Evolutionary conservation across 2,329 filamentous ascomycete genomes (phyloP).

Genomic region (Apiospora arundinis): DNA sequence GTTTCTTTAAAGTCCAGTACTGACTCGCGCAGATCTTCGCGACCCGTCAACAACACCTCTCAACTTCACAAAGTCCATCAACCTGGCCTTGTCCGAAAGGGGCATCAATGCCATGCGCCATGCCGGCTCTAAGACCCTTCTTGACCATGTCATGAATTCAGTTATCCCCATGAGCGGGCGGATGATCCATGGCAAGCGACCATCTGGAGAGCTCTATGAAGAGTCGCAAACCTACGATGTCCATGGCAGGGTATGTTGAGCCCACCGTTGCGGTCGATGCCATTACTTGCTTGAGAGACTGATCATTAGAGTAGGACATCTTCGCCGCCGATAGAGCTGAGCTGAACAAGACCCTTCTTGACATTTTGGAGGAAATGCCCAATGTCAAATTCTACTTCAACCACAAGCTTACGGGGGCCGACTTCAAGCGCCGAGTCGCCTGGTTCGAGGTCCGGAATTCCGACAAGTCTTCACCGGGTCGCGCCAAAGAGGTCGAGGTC

Average conservation of each 20-base stretch:
- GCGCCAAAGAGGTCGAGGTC: constrained; percentile 77
- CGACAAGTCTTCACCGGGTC: constrained; percentile 40
- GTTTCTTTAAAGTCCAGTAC: not conserved
- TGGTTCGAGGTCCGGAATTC: constrained; percentile 77
- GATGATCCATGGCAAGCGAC: constrained; percentile 85
- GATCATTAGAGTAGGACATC: constrained; percentile 64
- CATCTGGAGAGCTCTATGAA: constrained; percentile 72
- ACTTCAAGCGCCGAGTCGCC: constrained; percentile 79
- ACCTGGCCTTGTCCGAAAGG: constrained; percentile 90
- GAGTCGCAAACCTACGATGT: constrained; percentile 89
- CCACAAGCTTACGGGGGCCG: constrained; percentile 89
- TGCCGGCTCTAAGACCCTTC: constrained; percentile 68
- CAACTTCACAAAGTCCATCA: constrained; percentile 99
- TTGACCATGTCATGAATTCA: constrained; percentile 75
- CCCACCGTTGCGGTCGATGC: too few species aligned
- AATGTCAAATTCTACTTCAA: constrained; percentile 94
- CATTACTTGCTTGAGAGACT: not conserved
- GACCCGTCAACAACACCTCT: constrained; percentile 82
- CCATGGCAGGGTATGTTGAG: constrained; percentile 73
- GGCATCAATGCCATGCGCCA: constrained; percentile 87
- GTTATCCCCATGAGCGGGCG: constrained; percentile 94
- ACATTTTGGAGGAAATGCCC: constrained; percentile 80
- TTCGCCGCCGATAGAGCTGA: constrained; percentile 84
- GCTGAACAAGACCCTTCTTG: constrained; percentile 83
- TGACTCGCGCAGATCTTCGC: constrained; percentile 72